Percentiles rank a stretch among this genome's conserved stretches.
Evolutionary conservation across 495 filamentous ascomycete species (phyloP).

Genomic region (Aspergillus baeticus): DNA sequence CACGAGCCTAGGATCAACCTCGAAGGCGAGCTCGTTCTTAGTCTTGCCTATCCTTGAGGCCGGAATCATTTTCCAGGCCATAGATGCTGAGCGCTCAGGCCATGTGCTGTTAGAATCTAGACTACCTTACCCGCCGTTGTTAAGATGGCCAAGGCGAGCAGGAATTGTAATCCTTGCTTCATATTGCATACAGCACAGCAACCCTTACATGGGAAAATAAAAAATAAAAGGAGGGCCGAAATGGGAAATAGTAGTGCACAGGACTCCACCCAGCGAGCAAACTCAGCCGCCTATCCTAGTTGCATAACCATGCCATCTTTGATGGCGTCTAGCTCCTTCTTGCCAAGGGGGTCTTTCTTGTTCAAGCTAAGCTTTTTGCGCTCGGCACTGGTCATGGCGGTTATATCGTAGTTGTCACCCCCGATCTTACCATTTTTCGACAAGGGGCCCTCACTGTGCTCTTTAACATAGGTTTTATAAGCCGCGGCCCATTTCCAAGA

Average conservation of each 20-base stretch:
- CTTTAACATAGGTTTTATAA: slow-evolving; percentile 10
- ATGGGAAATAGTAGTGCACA: background rate
- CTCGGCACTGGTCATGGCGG: slow-evolving; percentile 19
- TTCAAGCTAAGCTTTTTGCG: slow-evolving; percentile 22
- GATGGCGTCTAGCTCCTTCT: slow-evolving; percentile 18
- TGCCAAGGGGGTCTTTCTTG: slow-evolving; percentile 22
- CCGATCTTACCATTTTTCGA: slow-evolving; percentile 12
- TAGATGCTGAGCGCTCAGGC: background rate
- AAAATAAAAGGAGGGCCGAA: background rate
- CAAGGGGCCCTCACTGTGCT: background rate
- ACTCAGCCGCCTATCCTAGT: background rate
- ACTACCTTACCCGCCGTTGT: background rate
- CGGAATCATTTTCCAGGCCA: background rate
- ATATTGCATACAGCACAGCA: background rate
- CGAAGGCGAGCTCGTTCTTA: background rate
- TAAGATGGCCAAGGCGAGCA: background rate
- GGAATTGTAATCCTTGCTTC: background rate
- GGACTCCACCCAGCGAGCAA: too few species aligned
- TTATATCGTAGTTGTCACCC: slow-evolving; percentile 26
- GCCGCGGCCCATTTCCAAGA: slow-evolving; percentile 21
- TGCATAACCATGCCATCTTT: slow-evolving; percentile 24
- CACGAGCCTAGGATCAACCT: background rate
- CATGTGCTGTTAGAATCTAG: background rate
- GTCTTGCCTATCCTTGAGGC: background rate
- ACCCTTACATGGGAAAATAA: background rate